These are phyloP conservation scores for Salvia sclarea DNA, from an alignment of 305 asterid species.

Conservation along the genomic window DNA sequence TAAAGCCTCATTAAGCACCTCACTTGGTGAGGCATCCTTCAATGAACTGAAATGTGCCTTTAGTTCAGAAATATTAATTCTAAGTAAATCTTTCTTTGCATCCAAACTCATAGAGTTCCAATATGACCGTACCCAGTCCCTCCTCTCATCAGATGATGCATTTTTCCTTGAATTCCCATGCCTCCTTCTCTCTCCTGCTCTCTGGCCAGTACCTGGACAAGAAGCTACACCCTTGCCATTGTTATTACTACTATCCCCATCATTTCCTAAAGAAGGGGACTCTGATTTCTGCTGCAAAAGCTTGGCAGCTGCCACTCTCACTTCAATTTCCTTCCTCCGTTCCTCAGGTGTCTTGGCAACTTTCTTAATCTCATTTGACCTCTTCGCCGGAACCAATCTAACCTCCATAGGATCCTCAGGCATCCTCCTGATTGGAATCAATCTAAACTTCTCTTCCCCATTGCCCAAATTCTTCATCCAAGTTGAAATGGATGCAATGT, in stretches of 20 bases:
- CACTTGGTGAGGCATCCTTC: conserved; percentile 57
- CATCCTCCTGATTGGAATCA: conserved; percentile 77
- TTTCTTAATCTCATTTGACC: conserved; percentile 89
- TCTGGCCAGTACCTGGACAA: conserved; percentile 52
- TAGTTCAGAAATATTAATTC: conserved; percentile 56
- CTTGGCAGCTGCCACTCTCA: conserved; percentile 89
- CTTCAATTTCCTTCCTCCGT: conserved; percentile 91
- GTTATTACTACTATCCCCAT: conserved; percentile 45
- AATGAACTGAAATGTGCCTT: conserved; percentile 62
- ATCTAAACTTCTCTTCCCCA: conserved; percentile 81
- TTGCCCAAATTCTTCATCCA: conserved; percentile 84
- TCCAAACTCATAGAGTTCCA: conserved; percentile 76
- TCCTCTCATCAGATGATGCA: conserved; percentile 69
- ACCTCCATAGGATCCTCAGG: conserved; percentile 90
- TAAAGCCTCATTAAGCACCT: conserved; percentile 64
- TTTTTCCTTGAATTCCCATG: conserved; percentile 54
- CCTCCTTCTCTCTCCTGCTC: conserved; percentile 70
- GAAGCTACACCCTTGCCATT: conserved; percentile 52
- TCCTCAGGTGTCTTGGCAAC: conserved; percentile 83
- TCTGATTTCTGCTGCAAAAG: conserved; percentile 85
- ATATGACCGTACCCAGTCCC: conserved; percentile 65
- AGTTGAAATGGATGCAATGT: conserved; percentile 72
- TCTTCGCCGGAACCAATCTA: conserved; percentile 57
- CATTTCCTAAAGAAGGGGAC: conserved; percentile 46
- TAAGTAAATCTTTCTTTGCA: conserved; percentile 62